phyloP scores from a whole-genome alignment of 345 rosid species.

The Draba incana region DNA sequence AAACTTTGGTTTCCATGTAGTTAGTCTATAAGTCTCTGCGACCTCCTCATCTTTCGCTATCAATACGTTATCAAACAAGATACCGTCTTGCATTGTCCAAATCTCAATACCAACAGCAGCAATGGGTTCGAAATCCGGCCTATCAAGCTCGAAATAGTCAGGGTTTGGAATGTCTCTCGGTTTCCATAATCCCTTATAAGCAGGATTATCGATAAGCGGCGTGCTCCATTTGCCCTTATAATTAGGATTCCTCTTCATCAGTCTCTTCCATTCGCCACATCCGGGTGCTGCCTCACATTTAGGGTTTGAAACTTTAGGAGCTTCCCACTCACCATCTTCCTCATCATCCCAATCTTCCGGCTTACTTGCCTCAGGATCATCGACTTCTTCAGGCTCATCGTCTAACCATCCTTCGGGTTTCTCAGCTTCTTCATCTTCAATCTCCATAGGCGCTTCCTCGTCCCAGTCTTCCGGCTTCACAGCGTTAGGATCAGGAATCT shows the following conservation, averaged over 20 bases:
- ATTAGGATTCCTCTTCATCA: conserved; percentile 69
- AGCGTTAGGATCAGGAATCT: conserved; percentile 72
- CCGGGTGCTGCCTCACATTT: conserved; percentile 72
- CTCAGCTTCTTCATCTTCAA: conserved; percentile 69
- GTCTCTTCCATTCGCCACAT: conserved; percentile 85
- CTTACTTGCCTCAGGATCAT: conserved; percentile 79
- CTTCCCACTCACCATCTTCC: conserved; percentile 90
- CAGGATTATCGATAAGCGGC: conserved; percentile 76
- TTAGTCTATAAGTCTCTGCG: conserved; percentile 50
- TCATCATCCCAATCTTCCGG: conserved; percentile 95
- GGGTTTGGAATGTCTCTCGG: conserved; percentile 82
- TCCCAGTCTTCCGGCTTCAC: conserved; percentile 87
- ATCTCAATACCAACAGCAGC: conserved; percentile 88
- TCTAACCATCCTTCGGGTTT: conserved; percentile 88
- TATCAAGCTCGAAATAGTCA: conserved; percentile 65
- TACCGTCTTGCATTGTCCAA: conserved; percentile 94
- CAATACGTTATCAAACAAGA: conserved; percentile 72
- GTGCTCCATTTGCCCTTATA: conserved; percentile 83
- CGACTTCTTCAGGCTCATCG: conserved; percentile 82
- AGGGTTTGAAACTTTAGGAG: conserved; percentile 75
- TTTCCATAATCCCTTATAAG: conserved; percentile 86
- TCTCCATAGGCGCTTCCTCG: conserved; percentile 86
- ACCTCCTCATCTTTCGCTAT: conserved; percentile 65
- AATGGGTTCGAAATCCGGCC: conserved; percentile 71
- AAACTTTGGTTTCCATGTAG: conserved; percentile 67